A percentile compares a stretch with the other conserved stretches of the same genome.
phyloP scores from a whole-genome alignment of 2,329 filamentous ascomycete species.

The Endoconidiophora laricicola region DNA sequence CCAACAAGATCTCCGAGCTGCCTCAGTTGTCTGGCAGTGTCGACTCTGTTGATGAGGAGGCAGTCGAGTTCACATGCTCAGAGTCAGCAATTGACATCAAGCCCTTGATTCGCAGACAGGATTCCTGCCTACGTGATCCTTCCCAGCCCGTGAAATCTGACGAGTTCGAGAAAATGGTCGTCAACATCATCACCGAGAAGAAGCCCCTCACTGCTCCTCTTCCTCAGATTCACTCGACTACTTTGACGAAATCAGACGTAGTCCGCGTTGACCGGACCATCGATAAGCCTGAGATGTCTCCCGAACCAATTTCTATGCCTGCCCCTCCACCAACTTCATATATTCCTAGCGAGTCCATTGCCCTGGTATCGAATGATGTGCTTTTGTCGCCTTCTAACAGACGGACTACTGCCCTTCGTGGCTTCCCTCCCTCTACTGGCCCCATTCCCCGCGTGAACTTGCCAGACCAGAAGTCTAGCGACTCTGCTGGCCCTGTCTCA shows the following conservation, averaged over 20 bases:
- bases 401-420: conserved; percentile 38
- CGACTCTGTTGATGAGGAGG: conserved; percentile 54
- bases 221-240: conserved; percentile 18
- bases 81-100: conserved; percentile 42
- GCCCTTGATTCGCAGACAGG: conserved; percentile 53
- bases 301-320: conserved; percentile 17
- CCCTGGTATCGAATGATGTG: not conserved
- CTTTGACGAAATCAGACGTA: conserved; percentile 11
- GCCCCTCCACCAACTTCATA: conserved; percentile 14
- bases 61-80: conserved; percentile 39
- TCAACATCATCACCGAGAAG: conserved; percentile 81
- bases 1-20: conserved; percentile 32
- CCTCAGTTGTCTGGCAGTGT: conserved; percentile 64
- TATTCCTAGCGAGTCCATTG: conserved; percentile 12
- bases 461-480: not conserved
- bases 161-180: conserved; percentile 85
- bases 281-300: conserved; percentile 18
- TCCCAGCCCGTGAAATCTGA: conserved; percentile 53
- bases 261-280: conserved; percentile 18
- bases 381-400: conserved; percentile 27
- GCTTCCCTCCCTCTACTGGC: conserved; percentile 54
- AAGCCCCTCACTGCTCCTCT: conserved; percentile 43
- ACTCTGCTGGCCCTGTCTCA: conserved; percentile 21
- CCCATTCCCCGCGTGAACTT: conserved; percentile 8
- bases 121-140: conserved; percentile 43